Evolutionary conservation across 306 rosid species (phyloP).

Genomic region (Macrotyloma uniflorum): DNA sequence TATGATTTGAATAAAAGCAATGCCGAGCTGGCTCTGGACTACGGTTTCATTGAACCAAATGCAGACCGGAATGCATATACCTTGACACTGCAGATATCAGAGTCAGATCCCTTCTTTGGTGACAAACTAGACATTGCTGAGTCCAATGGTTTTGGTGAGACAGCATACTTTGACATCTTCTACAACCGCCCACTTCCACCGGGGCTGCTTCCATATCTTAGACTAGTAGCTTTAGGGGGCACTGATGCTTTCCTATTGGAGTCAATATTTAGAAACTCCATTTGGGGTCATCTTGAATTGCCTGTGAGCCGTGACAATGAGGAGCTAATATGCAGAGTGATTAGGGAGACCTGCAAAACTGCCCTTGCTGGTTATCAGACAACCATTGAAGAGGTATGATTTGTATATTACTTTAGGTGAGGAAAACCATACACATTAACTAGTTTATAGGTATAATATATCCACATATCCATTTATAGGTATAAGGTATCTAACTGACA

Average conservation of each 20-base stretch:
- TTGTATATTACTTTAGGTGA: not conserved
- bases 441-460: not conserved
- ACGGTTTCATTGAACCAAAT: conserved; percentile 79
- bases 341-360: conserved; percentile 74
- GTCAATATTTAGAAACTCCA: conserved; percentile 73
- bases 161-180: conserved; percentile 76
- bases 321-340: conserved; percentile 77
- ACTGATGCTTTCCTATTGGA: conserved; percentile 88
- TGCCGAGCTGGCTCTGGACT: conserved; percentile 93
- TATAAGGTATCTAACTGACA: not conserved
- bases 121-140: conserved; percentile 92
- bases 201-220: conserved; percentile 70
- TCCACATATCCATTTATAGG: not conserved
- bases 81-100: conserved; percentile 73
- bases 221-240: conserved; percentile 84
- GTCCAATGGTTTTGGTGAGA: conserved; percentile 72
- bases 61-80: conserved; percentile 67
- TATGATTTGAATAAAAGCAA: conserved; percentile 89
- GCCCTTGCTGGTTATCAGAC: conserved; percentile 80
- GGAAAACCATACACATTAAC: not conserved
- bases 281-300: conserved; percentile 81
- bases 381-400: conserved; percentile 83
- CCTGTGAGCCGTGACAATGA: conserved; percentile 87
- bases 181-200: conserved; percentile 64
- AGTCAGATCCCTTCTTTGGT: conserved; percentile 76